Base-by-base conservation (phyloP, 352 stramenopile genomes). In the Thraustotheca clavata region DNA sequence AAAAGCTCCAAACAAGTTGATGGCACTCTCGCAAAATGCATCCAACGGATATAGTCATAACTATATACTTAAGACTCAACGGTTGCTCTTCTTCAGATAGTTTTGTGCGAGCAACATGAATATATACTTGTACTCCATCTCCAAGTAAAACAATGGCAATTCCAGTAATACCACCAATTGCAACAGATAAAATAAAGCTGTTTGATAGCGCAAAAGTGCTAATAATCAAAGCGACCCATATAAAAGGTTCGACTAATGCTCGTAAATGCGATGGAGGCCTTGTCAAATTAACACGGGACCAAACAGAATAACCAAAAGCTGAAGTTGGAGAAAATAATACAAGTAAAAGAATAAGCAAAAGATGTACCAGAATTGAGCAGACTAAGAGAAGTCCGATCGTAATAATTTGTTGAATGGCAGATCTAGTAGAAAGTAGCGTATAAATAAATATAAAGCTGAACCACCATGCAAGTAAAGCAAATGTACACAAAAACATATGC, bases 181-280 rank as follows among this genome's bases (percentile, higher is more conserved):
- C 35, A 12, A 88, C 75, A 31, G 80, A 76, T 20, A 89, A 47
- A 62, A 70, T 71, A 1, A 60, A 65, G 32, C 70, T 83, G 46
- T 81, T 78, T 39, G 73, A 83, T 4, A 69, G 60, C 43, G 67
- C 83, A 69, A 89, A 92, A 54, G 83, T 80, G 49, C 75, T 87
- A 71, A 81, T 71, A 8, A 93, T 79, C 11, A 74, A 76, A 16
- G 76, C 77, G 55, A 89, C 79, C 81, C 81, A 93, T 11, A 75
- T 86, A 57, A 73, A 91, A 18, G 82, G 71, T 46, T 93, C 81
- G 5, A 92, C 49, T 27, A 91, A 76, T 34, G 86, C 69, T 22
- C 80, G 71, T n/a, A 78, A 59, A 32, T 80, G 87, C 18, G 72
- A 71, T n/a, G 50, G 31, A 49, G 50, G 3, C 5, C 14, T 22